Evolutionary conservation across 805 yeast species (phyloP).

Genomic region (Kazachstania bromeliacearum): DNA sequence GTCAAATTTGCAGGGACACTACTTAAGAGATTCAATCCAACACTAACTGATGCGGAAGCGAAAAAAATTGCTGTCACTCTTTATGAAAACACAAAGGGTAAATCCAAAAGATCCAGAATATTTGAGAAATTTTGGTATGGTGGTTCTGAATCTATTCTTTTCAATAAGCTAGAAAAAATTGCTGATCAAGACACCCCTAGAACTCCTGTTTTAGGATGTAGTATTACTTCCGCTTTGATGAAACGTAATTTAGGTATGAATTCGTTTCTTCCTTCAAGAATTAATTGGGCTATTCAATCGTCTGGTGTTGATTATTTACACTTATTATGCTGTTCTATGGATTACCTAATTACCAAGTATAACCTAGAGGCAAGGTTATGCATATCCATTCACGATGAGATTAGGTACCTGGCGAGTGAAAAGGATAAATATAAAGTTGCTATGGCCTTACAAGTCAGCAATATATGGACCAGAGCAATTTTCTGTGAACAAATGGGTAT

Average conservation of each 20-base stretch:
- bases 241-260: slow-evolving; percentile 53
- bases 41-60: slow-evolving; percentile 58
- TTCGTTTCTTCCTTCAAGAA: slow-evolving; percentile 75
- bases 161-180: slow-evolving; percentile 78
- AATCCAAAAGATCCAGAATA: slow-evolving; percentile 27
- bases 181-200: slow-evolving; percentile 73
- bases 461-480: slow-evolving; percentile 93
- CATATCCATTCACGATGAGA: slow-evolving; percentile 91
- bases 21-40: slow-evolving; percentile 73
- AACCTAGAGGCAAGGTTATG: slow-evolving; percentile 64
- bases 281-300: slow-evolving; percentile 97
- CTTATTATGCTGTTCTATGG: slow-evolving; percentile 76
- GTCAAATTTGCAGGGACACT: slow-evolving; percentile 79
- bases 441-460: slow-evolving; percentile 76
- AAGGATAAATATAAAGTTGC: slow-evolving; percentile 71
- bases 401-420: slow-evolving; percentile 67
- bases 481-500: slow-evolving; percentile 90
- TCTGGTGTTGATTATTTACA: slow-evolving; percentile 97
- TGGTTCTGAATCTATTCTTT: slow-evolving; percentile 88
- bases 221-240: slow-evolving; percentile 77
- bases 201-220: slow-evolving; percentile 90
- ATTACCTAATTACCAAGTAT: slow-evolving; percentile 59
- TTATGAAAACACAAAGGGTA: slow-evolving; percentile 81
- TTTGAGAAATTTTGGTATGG: slow-evolving; percentile 56
- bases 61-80: slow-evolving; percentile 50